A percentile compares a stretch with the other conserved stretches of the same genome.
Conservation (phyloP, 1,139 yeast species). For the Kluyveromyces sp. region DNA sequence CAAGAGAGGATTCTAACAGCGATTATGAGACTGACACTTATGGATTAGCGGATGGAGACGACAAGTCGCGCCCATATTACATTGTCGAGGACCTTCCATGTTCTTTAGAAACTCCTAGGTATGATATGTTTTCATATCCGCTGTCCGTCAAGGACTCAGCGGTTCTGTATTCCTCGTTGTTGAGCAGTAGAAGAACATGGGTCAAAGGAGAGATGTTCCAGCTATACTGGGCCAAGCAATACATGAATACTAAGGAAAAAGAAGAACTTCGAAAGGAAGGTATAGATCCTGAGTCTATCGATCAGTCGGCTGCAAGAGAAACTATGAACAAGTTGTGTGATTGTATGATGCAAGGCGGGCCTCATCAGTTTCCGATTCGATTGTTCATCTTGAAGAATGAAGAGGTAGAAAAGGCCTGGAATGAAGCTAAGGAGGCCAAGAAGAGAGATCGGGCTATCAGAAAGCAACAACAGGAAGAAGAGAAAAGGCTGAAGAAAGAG, state of each 20-base stretch:
- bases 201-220: constrained; percentile 67
- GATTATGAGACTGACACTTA: constrained; percentile 11
- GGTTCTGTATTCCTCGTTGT: constrained; percentile 61
- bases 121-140: constrained; percentile 50
- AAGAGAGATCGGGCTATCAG: constrained; percentile 34
- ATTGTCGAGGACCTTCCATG: constrained; percentile 67
- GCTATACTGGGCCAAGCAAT: constrained; percentile 64
- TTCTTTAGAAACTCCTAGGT: constrained; percentile 57
- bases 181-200: constrained; percentile 72
- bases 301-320: constrained; percentile 46
- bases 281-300: constrained; percentile 35
- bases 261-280: constrained; percentile 30
- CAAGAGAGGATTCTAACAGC: constrained; percentile 8
- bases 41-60: constrained; percentile 12
- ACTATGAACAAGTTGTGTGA: constrained; percentile 87
- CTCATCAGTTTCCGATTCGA: constrained; percentile 72
- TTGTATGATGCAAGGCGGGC: constrained; percentile 65
- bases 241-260: constrained; percentile 16
- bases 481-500: constrained; percentile 28
- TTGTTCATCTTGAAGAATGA: constrained; percentile 80
- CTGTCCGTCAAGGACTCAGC: constrained; percentile 68
- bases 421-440: constrained; percentile 32
- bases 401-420: constrained; percentile 36
- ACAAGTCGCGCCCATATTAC: constrained; percentile 33
- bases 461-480: constrained; percentile 35